Evolutionary conservation across 2,329 filamentous ascomycete species (phyloP).

Genomic region (Colletotrichum sublineola): DNA sequence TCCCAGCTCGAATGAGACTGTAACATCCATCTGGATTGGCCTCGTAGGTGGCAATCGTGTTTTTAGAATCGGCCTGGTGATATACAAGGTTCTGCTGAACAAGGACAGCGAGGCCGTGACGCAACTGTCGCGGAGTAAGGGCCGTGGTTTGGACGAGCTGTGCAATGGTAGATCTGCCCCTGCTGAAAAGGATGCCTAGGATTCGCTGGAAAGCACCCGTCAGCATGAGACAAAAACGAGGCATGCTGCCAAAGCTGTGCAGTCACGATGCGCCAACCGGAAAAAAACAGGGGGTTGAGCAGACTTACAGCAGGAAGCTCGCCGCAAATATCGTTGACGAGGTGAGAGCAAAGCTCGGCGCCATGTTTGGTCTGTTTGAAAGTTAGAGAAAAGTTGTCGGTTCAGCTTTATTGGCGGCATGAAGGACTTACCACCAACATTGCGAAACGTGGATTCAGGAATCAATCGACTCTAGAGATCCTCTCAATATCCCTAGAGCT

Average conservation of each 20-base stretch:
- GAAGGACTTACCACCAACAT: conserved; percentile 64
- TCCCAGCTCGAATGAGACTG: conserved; percentile 83
- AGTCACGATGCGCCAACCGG: conserved; percentile 38
- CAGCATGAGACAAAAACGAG: conserved; percentile 17
- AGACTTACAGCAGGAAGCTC: conserved; percentile 88
- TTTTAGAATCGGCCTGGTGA: conserved; percentile 75
- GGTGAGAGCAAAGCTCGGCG: conserved; percentile 89
- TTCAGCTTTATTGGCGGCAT: conserved; percentile 14
- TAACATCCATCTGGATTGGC: conserved; percentile 86
- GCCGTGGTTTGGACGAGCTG: conserved; percentile 80
- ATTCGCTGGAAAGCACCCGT: conserved; percentile 74
- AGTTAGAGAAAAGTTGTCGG: conserved; percentile 11
- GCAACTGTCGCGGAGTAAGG: conserved; percentile 80
- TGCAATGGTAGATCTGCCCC: conserved; percentile 80
- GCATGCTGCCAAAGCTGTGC: conserved; percentile 4
- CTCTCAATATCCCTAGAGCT: conserved; percentile 85
- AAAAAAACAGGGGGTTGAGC: neutral
- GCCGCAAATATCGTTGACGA: conserved; percentile 91
- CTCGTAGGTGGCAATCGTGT: conserved; percentile 81
- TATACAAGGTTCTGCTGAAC: conserved; percentile 90
- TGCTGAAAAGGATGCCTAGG: conserved; percentile 80
- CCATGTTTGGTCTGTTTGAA: conserved; percentile 74
- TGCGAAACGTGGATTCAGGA: conserved; percentile 46
- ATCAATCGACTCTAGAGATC: conserved; percentile 79
- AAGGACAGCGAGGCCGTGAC: conserved; percentile 85